A percentile compares a stretch with the other conserved stretches of the same genome.
Conservation (phyloP, 2,329 filamentous ascomycete species). For the Chrysosporium keratinophilum region DNA sequence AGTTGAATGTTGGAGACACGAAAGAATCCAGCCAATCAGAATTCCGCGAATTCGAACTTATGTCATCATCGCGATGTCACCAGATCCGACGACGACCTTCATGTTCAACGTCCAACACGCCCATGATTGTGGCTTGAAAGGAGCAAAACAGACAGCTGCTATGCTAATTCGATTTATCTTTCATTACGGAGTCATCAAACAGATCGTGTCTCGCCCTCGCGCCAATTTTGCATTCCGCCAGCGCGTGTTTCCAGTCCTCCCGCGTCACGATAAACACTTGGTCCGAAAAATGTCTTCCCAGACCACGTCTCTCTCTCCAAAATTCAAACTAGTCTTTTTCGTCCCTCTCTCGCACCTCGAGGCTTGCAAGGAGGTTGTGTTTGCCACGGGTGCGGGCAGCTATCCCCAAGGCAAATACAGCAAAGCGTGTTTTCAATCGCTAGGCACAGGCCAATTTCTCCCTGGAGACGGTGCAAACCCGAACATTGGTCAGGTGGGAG, state of each 20-base stretch:
- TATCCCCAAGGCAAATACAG: conserved; percentile 35
- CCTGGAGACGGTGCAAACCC: conserved; percentile 33
- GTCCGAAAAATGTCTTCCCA: conserved; percentile 20
- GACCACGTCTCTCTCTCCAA: conserved; percentile 20
- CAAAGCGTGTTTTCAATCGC: conserved; percentile 32
- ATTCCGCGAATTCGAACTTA: conserved; percentile 12
- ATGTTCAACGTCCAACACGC: not conserved
- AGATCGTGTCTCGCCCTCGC: not conserved
- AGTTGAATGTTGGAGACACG: not conserved
- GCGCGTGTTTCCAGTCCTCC: not conserved
- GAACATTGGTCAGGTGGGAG: conserved; percentile 32
- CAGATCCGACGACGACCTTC: not conserved
- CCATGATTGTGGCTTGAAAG: not conserved
- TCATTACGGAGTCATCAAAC: not conserved
- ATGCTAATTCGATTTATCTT: conserved; percentile 2
- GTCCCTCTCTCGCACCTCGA: conserved; percentile 32
- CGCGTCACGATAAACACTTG: not conserved
- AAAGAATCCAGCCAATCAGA: conserved; percentile 13
- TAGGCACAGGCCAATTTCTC: conserved; percentile 35
- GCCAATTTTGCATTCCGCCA: not conserved
- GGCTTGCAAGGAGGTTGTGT: conserved; percentile 35
- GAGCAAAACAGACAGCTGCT: not conserved
- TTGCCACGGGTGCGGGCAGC: conserved; percentile 33
- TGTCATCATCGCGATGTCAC: conserved; percentile 11
- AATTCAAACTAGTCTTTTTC: conserved; percentile 37